Evolutionary conservation across 2,329 filamentous ascomycete species (phyloP).

Genomic region (Calonectria honghensis): DNA sequence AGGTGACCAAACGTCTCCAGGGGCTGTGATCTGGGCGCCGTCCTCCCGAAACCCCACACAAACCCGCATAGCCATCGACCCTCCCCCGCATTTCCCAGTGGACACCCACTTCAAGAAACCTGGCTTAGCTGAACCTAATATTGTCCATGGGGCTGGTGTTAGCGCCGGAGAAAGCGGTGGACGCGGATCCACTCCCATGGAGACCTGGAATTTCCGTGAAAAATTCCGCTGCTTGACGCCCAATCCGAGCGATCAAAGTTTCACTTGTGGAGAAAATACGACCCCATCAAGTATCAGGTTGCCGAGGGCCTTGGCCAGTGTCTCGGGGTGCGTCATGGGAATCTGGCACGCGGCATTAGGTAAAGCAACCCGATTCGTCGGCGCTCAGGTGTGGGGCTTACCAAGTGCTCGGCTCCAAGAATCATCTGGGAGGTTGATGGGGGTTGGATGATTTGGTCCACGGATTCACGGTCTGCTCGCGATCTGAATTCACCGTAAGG

Average conservation of each 20-base stretch:
- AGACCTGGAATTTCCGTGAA: slow-evolving; percentile 9
- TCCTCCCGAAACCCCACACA: slow-evolving; percentile 24
- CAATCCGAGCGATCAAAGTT: slow-evolving; percentile 2
- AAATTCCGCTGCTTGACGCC: neutral
- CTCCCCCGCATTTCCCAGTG: slow-evolving; percentile 24
- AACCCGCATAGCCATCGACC: slow-evolving; percentile 10
- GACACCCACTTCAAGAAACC: neutral
- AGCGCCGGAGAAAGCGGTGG: neutral
- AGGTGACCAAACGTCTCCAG: slow-evolving; percentile 6
- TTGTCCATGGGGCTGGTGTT: neutral
- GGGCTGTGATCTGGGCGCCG: neutral
- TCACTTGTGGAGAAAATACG: slow-evolving; percentile 16
- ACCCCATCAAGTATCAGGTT: neutral
- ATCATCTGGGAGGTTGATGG: slow-evolving; percentile 28
- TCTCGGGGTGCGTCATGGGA: slow-evolving; percentile 32
- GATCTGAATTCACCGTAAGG: slow-evolving; percentile 10
- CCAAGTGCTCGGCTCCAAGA: slow-evolving; percentile 32
- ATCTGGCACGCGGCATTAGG: neutral
- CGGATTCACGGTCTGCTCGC: slow-evolving; percentile 19
- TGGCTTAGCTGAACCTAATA: slow-evolving; percentile 8
- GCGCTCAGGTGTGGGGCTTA: neutral
- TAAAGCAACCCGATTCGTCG: neutral
- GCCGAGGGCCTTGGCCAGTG: slow-evolving; percentile 6
- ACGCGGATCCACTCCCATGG: neutral
- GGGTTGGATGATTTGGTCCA: slow-evolving; percentile 17